A percentile compares a stretch with the other conserved stretches of the same genome.
phyloP scores from a whole-genome alignment of 345 rosid genomes.

The Syzygium oleosum region DNA sequence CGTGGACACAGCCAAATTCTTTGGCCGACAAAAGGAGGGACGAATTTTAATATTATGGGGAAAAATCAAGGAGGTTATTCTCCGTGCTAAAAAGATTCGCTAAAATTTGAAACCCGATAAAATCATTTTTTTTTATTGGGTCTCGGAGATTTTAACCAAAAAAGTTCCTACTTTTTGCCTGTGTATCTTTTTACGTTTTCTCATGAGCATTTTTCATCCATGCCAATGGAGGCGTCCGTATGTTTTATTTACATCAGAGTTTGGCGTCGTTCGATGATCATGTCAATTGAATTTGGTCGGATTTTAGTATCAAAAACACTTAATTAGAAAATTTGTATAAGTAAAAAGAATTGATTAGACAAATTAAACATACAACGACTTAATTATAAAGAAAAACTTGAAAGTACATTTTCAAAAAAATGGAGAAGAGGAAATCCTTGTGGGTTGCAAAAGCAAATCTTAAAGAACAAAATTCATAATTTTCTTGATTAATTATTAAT shows the following conservation, averaged over 20 bases:
- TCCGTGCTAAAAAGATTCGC: neutral
- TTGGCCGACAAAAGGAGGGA: neutral
- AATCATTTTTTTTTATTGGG: neutral
- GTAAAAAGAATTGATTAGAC: neutral
- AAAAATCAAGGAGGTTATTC: neutral
- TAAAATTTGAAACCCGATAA: neutral
- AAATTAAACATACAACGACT: neutral
- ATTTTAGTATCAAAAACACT: neutral
- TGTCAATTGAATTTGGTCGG: neutral
- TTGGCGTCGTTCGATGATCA: neutral
- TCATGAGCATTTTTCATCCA: neutral
- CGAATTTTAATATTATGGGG: neutral
- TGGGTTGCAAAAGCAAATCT: neutral
- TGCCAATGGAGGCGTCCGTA: fast-evolving
- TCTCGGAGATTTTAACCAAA: neutral
- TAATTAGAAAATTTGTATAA: neutral
- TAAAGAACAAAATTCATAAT: neutral
- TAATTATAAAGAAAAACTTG: neutral
- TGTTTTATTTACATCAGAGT: neutral
- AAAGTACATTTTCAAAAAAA: too few relatives aligned
- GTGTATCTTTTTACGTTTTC: too few relatives aligned
- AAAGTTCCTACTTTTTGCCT: neutral
- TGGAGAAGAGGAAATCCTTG: neutral
- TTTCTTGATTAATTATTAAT: neutral
- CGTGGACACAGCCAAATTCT: neutral